phyloP scores from a whole-genome alignment of 495 filamentous ascomycete genomes.

The Daldinia childiae region DNA sequence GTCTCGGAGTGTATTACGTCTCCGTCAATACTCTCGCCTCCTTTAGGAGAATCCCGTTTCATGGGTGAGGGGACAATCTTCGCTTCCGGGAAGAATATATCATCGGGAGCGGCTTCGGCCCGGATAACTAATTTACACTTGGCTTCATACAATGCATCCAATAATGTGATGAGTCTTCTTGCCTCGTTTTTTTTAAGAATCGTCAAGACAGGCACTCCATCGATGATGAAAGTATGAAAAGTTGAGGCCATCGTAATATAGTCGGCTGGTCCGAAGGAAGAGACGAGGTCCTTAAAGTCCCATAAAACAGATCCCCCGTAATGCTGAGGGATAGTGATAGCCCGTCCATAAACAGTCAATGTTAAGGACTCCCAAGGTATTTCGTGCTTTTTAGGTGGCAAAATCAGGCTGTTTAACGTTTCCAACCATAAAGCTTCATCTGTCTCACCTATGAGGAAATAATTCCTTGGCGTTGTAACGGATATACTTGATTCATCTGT shows the following conservation, averaged over 20 bases:
- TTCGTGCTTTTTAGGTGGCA: constrained; percentile 2
- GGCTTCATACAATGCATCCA: constrained; percentile 77
- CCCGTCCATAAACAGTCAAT: constrained; percentile 68
- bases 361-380: constrained; percentile 58
- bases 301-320: constrained; percentile 60
- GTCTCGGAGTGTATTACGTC: constrained; percentile 73
- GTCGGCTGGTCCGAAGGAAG: constrained; percentile 71
- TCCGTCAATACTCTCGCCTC: constrained; percentile 42
- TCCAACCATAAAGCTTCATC: constrained; percentile 33
- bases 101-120: constrained; percentile 67
- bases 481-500: constrained; percentile 7
- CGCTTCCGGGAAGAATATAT: constrained; percentile 74
- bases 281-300: constrained; percentile 69
- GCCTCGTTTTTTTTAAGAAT: constrained; percentile 74
- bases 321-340: constrained; percentile 61
- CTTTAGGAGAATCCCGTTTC: constrained; percentile 4
- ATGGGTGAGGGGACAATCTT: constrained; percentile 2
- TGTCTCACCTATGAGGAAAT: constrained; percentile 37
- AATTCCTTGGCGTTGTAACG: constrained; percentile 44
- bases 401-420: constrained; percentile 16
- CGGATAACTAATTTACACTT: constrained; percentile 69
- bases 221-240: constrained; percentile 74
- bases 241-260: constrained; percentile 75
- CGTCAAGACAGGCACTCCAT: constrained; percentile 65
- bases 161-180: constrained; percentile 73